phyloP scores from a whole-genome alignment of 176 grass and related monocot genomes.

The Bothriochloa decipiens region DNA sequence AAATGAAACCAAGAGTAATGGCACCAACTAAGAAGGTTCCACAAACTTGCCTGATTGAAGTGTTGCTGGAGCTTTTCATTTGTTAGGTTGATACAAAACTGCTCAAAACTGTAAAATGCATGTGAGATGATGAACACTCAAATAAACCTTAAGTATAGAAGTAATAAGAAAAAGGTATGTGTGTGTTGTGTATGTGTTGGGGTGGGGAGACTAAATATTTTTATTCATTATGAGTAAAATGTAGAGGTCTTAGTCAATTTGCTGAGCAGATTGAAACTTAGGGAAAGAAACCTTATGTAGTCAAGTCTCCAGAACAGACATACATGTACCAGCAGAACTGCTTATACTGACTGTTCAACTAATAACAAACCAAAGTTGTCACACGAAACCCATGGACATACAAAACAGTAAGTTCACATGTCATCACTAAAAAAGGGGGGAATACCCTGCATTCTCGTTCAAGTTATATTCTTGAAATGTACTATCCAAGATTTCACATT shows the following conservation, averaged over 20 bases:
- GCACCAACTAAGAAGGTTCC: conserved; percentile 4
- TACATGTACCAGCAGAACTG: conserved; percentile 6
- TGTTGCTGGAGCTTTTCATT: conserved; percentile 99
- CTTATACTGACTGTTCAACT: conserved; percentile 15
- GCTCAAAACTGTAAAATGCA: conserved; percentile 76
- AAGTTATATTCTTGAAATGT: not conserved
- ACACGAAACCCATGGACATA: conserved; percentile 1
- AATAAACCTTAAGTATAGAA: conserved; percentile 32
- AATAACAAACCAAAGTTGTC: conserved; percentile 20
- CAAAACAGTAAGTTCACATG: conserved; percentile 23
- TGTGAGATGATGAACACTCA: conserved; percentile 8
- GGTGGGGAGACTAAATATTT: not conserved
- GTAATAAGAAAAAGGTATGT: not conserved
- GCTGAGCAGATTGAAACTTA: conserved; percentile 8
- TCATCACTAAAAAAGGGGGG: conserved; percentile 18
- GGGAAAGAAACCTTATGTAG: conserved; percentile 4
- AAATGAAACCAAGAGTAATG: not conserved
- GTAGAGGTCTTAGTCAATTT: not conserved
- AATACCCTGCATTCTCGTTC: conserved; percentile 12
- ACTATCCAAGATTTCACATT: conserved; percentile 31
- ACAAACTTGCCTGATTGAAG: conserved; percentile 87
- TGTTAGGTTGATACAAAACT: conserved; percentile 99
- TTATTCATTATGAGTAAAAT: not conserved
- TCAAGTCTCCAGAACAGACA: not conserved
- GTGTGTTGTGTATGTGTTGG: not conserved